Percentiles rank a stretch among this genome's conserved stretches.
Conservation (phyloP, 2,329 filamentous ascomycete species). For the Cephalotrichum gorgonifer region DNA sequence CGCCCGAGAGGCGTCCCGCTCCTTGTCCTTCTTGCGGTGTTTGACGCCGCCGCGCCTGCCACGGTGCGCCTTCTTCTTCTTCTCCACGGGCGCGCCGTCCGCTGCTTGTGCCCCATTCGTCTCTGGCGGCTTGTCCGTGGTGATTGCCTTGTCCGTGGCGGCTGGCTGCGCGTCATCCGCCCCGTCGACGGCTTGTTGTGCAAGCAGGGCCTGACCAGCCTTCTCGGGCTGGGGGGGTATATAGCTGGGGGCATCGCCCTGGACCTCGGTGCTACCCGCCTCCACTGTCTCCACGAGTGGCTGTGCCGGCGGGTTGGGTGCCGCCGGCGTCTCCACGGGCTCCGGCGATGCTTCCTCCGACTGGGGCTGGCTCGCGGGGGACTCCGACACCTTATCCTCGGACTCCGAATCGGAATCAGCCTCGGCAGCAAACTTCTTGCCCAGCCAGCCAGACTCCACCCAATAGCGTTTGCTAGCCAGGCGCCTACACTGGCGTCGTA, state of each 20-base stretch:
- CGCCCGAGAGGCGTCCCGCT: constrained; percentile 8
- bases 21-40: constrained; percentile 50
- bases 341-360: not conserved
- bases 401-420: constrained; percentile 3
- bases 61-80: constrained; percentile 45
- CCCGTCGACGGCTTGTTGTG: not conserved
- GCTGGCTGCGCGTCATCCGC: not conserved
- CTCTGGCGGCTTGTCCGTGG: not conserved
- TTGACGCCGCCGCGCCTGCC: constrained; percentile 64
- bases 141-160: not conserved
- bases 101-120: not conserved
- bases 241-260: not conserved
- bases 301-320: not conserved
- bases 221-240: not conserved
- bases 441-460: constrained; percentile 12
- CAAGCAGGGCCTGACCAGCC: not conserved
- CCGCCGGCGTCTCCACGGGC: not conserved
- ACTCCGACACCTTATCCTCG: constrained; percentile 1
- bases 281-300: not conserved
- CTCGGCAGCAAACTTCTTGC: not conserved
- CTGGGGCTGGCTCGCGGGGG: not conserved
- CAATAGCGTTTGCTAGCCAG: constrained; percentile 18
- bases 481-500: constrained; percentile 27
- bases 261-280: not conserved
- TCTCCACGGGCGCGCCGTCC: not conserved